A percentile compares a stretch with the other conserved stretches of the same genome.
phyloP scores from a whole-genome alignment of 352 stramenopile genomes.

The Phytophthora tubulina region DNA sequence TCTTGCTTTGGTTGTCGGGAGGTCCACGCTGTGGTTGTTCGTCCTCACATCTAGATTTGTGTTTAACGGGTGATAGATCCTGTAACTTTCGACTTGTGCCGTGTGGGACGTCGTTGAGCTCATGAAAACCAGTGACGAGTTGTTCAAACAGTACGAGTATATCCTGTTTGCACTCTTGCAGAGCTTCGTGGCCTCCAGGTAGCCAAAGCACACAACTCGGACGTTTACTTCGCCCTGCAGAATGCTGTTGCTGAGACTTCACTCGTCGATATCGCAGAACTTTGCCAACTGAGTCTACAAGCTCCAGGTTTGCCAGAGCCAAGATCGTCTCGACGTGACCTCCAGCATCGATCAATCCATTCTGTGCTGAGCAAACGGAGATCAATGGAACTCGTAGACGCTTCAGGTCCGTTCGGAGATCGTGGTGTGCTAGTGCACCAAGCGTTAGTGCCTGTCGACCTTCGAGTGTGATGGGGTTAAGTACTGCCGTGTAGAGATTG shows the following conservation, averaged over 20 bases:
- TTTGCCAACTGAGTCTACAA: conserved; percentile 88
- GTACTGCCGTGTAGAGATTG: conserved; percentile 96
- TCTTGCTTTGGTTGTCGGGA: conserved; percentile 29
- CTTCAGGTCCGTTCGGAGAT: conserved; percentile 65
- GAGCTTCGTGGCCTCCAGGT: conserved; percentile 92
- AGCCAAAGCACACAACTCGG: conserved; percentile 84
- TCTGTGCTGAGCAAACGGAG: conserved; percentile 88
- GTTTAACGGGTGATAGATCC: conserved; percentile 12
- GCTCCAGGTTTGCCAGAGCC: conserved; percentile 49
- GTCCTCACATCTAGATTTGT: conserved; percentile 31
- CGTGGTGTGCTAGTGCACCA: conserved; percentile 86
- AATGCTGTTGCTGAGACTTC: conserved; percentile 28
- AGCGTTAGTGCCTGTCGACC: conserved; percentile 92
- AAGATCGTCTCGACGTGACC: conserved; percentile 86
- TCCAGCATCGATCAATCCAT: conserved; percentile 85
- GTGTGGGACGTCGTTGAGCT: conserved; percentile 79
- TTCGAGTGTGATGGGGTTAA: conserved; percentile 94
- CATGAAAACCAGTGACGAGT: conserved; percentile 94
- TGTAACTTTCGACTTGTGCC: conserved; percentile 37
- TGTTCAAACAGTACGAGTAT: conserved; percentile 93
- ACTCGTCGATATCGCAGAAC: conserved; percentile 55
- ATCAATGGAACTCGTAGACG: conserved; percentile 86
- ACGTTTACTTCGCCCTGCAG: conserved; percentile 27
- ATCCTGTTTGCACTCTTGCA: conserved; percentile 93
- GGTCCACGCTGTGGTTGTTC: conserved; percentile 26